Conservation (phyloP, 2,329 filamentous ascomycete genomes). For the Teratosphaeria pseudoeucalypti region DNA sequence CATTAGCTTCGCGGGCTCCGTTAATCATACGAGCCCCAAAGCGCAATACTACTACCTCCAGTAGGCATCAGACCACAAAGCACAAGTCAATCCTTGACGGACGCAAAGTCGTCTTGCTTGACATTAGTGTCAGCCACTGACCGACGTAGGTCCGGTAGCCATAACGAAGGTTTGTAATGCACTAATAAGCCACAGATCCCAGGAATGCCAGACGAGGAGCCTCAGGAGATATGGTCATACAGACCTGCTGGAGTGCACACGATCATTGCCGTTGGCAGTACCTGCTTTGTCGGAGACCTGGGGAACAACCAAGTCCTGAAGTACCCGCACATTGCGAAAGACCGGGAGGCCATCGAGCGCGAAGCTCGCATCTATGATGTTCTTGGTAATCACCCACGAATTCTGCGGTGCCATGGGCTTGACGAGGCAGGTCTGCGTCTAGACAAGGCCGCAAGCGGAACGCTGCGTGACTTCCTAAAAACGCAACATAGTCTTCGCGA, state of each 20-base stretch:
- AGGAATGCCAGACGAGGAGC: conserved; percentile 4
- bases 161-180: too few species aligned
- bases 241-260: conserved; percentile 3
- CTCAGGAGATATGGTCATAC: conserved; percentile 7
- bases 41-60: too few species aligned
- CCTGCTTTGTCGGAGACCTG: conserved; percentile 7
- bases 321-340: conserved; percentile 4
- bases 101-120: too few species aligned
- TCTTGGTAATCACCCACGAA: conserved; percentile 5
- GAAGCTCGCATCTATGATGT: conserved; percentile 6
- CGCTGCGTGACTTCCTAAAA: conserved; percentile 5
- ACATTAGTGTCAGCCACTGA: too few species aligned
- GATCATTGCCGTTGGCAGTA: conserved; percentile 6
- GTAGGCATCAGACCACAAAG: too few species aligned
- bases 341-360: conserved; percentile 5
- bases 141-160: too few species aligned
- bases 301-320: conserved; percentile 6
- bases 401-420: conserved; percentile 4
- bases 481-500: conserved; percentile 3
- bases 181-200: too few species aligned
- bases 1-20: too few species aligned
- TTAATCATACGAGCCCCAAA: too few species aligned
- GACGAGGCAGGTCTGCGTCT: conserved; percentile 6
- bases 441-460: conserved; percentile 5
- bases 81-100: too few species aligned